A percentile compares a stretch with the other conserved stretches of the same genome.
Evolutionary conservation across 2,329 filamentous ascomycete species (phyloP).

Genomic region (Didymella sp.): DNA sequence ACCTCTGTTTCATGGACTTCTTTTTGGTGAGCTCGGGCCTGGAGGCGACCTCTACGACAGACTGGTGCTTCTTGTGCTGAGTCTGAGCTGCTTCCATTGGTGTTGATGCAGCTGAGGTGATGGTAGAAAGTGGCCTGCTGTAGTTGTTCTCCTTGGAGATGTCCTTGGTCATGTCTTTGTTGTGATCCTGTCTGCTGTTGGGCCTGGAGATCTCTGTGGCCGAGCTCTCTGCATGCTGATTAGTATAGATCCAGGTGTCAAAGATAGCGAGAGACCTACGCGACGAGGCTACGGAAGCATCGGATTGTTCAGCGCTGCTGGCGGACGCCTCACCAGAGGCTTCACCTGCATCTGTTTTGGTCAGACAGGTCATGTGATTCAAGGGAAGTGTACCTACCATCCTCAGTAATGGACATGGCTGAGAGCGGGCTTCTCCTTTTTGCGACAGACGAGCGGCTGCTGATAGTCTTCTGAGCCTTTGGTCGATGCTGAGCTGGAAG

Average conservation of each 20-base stretch:
- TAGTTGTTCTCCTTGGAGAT: constrained; percentile 13
- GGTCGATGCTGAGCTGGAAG: constrained; percentile 14
- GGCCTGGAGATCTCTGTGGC: constrained; percentile 19
- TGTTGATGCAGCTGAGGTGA: constrained; percentile 1
- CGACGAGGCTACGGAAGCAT: constrained; percentile 15
- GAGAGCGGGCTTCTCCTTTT: constrained; percentile 17
- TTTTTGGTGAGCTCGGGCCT: constrained; percentile 1
- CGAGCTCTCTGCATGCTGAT: constrained; percentile 13
- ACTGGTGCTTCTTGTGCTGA: constrained; percentile 8
- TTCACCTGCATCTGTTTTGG: constrained; percentile 8
- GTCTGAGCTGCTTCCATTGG: background rate
- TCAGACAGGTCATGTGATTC: background rate
- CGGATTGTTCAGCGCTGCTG: constrained; percentile 12
- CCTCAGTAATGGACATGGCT: constrained; percentile 17
- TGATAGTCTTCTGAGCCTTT: constrained; percentile 5
- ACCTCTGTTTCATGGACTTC: constrained; percentile 16
- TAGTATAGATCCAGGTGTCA: background rate
- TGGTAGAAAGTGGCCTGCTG: constrained; percentile 12
- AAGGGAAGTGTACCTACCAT: constrained; percentile 1
- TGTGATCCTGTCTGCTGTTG: constrained; percentile 15
- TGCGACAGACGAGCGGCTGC: constrained; percentile 14
- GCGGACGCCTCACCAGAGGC: constrained; percentile 11
- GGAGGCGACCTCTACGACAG: constrained; percentile 3
- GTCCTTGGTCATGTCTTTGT: constrained; percentile 2
- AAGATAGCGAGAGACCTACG: background rate